A percentile compares a stretch with the other conserved stretches of the same genome.
Evolutionary conservation across 2,329 filamentous ascomycete species (phyloP).

Genomic region (Fusarium sp.): DNA sequence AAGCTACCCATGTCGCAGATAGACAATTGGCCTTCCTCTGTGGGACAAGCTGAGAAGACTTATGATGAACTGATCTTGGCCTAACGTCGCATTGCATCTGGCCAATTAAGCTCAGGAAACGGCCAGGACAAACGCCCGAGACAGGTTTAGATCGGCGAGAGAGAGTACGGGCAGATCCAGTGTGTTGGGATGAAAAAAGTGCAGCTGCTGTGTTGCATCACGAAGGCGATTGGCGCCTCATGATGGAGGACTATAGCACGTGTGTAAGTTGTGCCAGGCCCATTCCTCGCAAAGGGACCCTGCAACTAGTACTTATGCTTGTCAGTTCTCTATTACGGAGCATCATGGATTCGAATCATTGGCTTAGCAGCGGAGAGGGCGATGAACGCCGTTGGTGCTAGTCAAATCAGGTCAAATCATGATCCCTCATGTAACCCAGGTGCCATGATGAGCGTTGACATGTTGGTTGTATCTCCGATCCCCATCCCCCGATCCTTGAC

Average conservation of each 20-base stretch:
- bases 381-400: conserved; percentile 9
- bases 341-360: not conserved
- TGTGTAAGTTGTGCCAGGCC: conserved; percentile 26
- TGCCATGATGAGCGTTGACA: conserved; percentile 21
- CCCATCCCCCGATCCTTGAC: conserved; percentile 34
- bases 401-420: conserved; percentile 29
- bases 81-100: conserved; percentile 16
- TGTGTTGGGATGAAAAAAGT: conserved; percentile 31
- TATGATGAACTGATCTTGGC: conserved; percentile 28
- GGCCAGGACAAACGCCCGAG: conserved; percentile 19
- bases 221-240: conserved; percentile 32
- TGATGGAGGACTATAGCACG: conserved; percentile 35
- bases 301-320: conserved; percentile 19
- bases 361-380: not conserved
- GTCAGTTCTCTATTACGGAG: not conserved
- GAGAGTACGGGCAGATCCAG: conserved; percentile 28
- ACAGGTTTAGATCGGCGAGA: conserved; percentile 32
- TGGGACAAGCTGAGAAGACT: conserved; percentile 33
- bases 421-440: conserved; percentile 21
- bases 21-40: conserved; percentile 34
- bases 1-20: conserved; percentile 20
- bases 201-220: conserved; percentile 12
- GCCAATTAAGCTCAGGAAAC: conserved; percentile 29
- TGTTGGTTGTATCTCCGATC: conserved; percentile 7
- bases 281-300: conserved; percentile 21